A percentile compares a stretch with the other conserved stretches of the same genome.
Evolutionary conservation across 2,329 filamentous ascomycete genomes (phyloP).

Genomic region (Tolypocladium nubicola): DNA sequence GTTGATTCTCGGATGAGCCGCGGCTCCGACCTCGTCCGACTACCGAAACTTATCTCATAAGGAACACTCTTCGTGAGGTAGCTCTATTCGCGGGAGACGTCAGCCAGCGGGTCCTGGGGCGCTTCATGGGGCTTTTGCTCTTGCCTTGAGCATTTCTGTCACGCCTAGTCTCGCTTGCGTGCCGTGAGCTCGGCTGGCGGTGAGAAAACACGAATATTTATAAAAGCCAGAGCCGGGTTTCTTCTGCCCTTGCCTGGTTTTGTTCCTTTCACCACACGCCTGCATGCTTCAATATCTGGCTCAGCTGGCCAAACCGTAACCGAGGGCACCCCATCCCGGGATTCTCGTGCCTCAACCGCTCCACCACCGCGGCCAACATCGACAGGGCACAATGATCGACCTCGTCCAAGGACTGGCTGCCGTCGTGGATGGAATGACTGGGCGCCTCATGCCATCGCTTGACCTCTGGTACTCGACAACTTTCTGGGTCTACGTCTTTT

Average conservation of each 20-base stretch:
- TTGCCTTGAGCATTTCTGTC: neutral
- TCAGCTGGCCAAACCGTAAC: neutral
- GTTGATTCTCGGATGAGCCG: neutral
- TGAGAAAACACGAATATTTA: neutral
- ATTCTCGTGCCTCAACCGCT: neutral
- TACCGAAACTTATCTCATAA: neutral
- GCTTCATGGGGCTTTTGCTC: neutral
- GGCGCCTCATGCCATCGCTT: conserved; percentile 10
- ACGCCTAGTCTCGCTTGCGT: neutral
- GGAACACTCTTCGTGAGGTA: neutral
- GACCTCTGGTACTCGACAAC: conserved; percentile 30
- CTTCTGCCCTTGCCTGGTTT: neutral
- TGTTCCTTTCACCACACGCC: neutral
- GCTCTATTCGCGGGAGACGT: neutral
- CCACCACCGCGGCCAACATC: neutral
- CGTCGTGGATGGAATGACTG: conserved; percentile 3
- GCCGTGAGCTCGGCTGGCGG: neutral
- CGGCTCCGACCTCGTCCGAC: neutral
- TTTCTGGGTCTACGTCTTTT: conserved; percentile 36
- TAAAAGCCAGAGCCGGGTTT: neutral
- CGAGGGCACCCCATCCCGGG: neutral
- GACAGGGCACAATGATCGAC: neutral
- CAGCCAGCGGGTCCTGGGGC: neutral
- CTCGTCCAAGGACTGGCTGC: conserved; percentile 5
- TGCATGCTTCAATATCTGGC: neutral